Conservation (phyloP, 176 grass and related monocot species). For the Eleusine indica region DNA sequence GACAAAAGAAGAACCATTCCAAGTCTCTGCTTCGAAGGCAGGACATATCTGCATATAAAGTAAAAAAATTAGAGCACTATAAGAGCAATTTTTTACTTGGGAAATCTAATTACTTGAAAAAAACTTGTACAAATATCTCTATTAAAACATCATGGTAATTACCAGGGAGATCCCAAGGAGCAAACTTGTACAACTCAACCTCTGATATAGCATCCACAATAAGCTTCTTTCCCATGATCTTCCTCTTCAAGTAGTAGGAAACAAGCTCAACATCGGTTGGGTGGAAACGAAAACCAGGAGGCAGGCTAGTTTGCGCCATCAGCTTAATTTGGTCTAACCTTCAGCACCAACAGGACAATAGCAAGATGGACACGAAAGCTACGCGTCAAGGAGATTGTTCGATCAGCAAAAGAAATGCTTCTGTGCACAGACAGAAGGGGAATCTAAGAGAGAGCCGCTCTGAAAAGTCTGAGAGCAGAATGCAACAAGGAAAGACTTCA, state of each 20-base stretch:
- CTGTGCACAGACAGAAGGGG: not conserved
- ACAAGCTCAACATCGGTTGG: slow-evolving; percentile 93
- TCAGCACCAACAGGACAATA: slow-evolving; percentile 18
- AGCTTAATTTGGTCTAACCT: not conserved
- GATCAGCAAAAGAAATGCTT: slow-evolving; percentile 14
- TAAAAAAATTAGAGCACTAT: not conserved
- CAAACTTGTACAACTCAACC: slow-evolving; percentile 85
- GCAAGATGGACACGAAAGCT: slow-evolving; percentile 29
- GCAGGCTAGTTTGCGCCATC: slow-evolving; percentile 74
- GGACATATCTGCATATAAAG: slow-evolving; percentile 59
- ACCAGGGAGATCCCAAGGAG: slow-evolving; percentile 96
- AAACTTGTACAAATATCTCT: not conserved
- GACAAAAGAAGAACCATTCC: slow-evolving; percentile 96
- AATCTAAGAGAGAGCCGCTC: not conserved
- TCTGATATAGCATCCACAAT: slow-evolving; percentile 70
- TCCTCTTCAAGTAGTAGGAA: slow-evolving; percentile 88
- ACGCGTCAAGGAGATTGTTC: slow-evolving; percentile 18
- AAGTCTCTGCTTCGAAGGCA: slow-evolving; percentile 68
- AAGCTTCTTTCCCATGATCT: slow-evolving; percentile 77
- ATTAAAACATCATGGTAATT: slow-evolving; percentile 18
- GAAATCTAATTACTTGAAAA: not conserved
- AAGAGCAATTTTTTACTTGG: not conserved
- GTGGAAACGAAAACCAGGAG: slow-evolving; percentile 90
- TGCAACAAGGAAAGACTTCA: slow-evolving; percentile 29
- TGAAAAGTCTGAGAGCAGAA: slow-evolving; percentile 8